Percentiles rank a stretch among this genome's conserved stretches.
Evolutionary conservation across 1,284 basidiomycete genomes (phyloP).

Genomic region (Schizophyllum commune): DNA sequence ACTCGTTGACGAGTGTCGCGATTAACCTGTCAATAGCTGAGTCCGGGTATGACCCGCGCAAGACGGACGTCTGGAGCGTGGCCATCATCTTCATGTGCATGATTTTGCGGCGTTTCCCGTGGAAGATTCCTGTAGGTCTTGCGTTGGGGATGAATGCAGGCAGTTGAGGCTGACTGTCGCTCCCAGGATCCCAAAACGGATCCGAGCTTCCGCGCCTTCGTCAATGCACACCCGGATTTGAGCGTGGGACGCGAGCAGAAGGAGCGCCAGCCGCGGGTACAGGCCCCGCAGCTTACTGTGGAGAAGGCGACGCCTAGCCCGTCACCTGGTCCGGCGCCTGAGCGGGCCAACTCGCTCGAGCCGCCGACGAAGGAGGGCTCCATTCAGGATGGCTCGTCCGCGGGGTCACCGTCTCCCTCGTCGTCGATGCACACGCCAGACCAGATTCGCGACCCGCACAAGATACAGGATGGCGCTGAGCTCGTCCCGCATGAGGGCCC

Average conservation of each 20-base stretch:
- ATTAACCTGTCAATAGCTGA: constrained; percentile 35
- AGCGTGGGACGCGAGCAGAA: constrained; percentile 39
- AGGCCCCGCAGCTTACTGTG: not conserved
- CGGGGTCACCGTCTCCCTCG: not conserved
- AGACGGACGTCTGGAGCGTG: constrained; percentile 98
- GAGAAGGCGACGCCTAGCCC: not conserved
- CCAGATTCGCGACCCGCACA: not conserved
- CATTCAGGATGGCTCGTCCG: not conserved
- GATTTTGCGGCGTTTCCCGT: constrained; percentile 95
- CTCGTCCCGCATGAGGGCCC: not conserved
- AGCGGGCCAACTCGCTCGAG: not conserved
- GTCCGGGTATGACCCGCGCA: constrained; percentile 64
- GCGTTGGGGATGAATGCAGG: not conserved
- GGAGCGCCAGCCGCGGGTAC: not conserved
- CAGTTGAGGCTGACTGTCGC: not conserved
- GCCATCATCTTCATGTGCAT: constrained; percentile 99
- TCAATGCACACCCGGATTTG: constrained; percentile 87
- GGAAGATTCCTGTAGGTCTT: constrained; percentile 74
- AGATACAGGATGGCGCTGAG: not conserved
- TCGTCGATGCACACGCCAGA: not conserved
- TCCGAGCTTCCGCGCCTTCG: constrained; percentile 85
- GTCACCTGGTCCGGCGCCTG: not conserved
- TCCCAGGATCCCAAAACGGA: constrained; percentile 79
- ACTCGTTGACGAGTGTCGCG: constrained; percentile 8
- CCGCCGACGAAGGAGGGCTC: not conserved